Base-by-base conservation (phyloP, 176 grass and related monocot genomes). In the Zoysia pacifica region DNA sequence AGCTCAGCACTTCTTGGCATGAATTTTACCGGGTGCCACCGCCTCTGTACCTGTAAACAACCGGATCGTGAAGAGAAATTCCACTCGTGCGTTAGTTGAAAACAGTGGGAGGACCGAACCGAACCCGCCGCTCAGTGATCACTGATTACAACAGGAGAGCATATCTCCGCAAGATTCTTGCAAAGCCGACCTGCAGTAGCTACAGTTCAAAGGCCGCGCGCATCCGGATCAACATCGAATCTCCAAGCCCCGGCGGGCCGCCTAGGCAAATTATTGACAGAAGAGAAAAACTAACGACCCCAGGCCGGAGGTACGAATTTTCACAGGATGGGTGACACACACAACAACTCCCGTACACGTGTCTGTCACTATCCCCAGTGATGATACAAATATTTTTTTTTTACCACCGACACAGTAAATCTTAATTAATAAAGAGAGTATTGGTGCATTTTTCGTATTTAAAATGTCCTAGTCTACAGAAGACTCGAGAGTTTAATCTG, bases 321-420 rank as follows among this genome's bases (percentile, higher is more conserved):
- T 58, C 18, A 7, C 55, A 19, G 55, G 55, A 19, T 19, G 18
- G 55, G 15, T 2, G 3, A 14, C 12, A 2, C 36, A 12, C 28
- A 11, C 11, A 35, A 58, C 63, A 84, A 87, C 81, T 59, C 69
- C 62, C 77, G 46, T 78, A 61, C 84, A 93, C 90, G 89, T 93
- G 87, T 75, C 67, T 59, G 67, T 90, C 87, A 40, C 59, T 62
- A 20, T 73, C 78, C 50, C 90, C 81, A 62, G 14, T 16, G 38
- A 55, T n/a, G 53, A 39, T 40, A 72, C 81, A 20, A 28, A n/a
- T n/a, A n/a, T n/a, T 28, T 28, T 28, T 28, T 28, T 28, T 28
- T 28, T 28, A 28, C n/a, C n/a, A n/a, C n/a, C n/a, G n/a, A n/a
- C n/a, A 28, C 28, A 28, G 28, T 28, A 28, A 28, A 28, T 0